Evolutionary conservation across 148 eudicot genomes (phyloP), one percentile per base, ranked within the genome.

Genomic region (Arctostaphylos glauca): DNA sequence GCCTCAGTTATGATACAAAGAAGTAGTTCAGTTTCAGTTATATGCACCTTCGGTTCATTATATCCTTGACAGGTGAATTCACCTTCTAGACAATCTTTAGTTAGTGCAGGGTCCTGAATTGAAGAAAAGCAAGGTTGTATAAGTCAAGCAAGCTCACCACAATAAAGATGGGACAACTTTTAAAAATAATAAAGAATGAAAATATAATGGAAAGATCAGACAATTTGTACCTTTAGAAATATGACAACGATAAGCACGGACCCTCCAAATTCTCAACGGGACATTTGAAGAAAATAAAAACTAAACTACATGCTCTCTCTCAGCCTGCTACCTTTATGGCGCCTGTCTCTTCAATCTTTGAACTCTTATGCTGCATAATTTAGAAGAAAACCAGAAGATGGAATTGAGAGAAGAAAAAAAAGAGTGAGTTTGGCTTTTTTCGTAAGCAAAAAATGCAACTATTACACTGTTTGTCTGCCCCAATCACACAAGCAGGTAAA

Each of bases 271-370:
- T 86, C 84, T 89, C 92, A 88, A 89, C 86, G 78, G 86, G 83
- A 87, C 84, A 83, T 81, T 82, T 85, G 89, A 86, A 78, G 85
- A 82, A 78, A 76, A 82, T 83, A 81, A 59, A 41, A 75, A 64
- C 72, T 44, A 83, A 76, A 77, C 55, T 82, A 87, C 76, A 82
- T 80, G 85, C 76, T 70, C 83, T 81, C 83, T 81, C 53, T 92
- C 88, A 92, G 79, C 92, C 92, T 71, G 95, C 95, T 87, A 96
- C 95, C 89, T 85, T 94, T 84, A 96, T 90, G 84, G 89, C 91
- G 84, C 97, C 93, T 85, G 92, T 86, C 87, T 96, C 97, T 79
- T 93, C 99, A 53, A 92, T 88, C 91, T 90, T 96, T 83, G 97
- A 89, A 88, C 94, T 94, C 88, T 89, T 96, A 83, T 92, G 97